Base-by-base conservation (phyloP, 805 yeast genomes). In the Kodamaea sagamina region DNA sequence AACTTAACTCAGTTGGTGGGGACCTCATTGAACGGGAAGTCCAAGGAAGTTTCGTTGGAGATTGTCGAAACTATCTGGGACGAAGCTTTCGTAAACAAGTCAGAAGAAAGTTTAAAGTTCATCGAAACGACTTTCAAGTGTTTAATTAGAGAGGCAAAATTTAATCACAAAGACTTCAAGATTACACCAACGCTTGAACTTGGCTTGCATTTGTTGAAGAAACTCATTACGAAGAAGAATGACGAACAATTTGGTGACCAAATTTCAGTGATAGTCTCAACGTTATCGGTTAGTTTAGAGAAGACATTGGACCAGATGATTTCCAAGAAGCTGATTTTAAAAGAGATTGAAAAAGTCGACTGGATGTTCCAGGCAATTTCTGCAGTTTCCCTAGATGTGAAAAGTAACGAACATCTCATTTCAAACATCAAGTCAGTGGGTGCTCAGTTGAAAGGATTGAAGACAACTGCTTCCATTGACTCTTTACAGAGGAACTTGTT, bases 361-460 rank as follows among this genome's bases (percentile, higher is more conserved):
- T 41, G 39, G 40, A 13, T 41, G 6, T 36, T 35, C 29, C 40
- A 35, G 9, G 39, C 44, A 2, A 26, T 40, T 19, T 15, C 29
- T 11, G 13, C 19, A 3, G 22, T 25, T n/a, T n/a, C n/a, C 18
- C 28, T 26, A 9, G 44, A 36, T 8, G 32, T n/a, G 32, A 27
- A 7, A 4, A 26, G 27, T 13, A 21, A 35, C n/a, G 13, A 16
- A 2, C 21, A 29, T 8, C 22, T 36, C 15, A 8, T 10, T 11
- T 5, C 18, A 13, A 25, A 22, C 24, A 21, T 41, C 22, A 41
- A 41, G 17, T 6, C 22, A 3, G 18, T 27, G 10, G 44, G 44
- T 4, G 16, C 19, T 13, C 19, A 29, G 18, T 29, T 29, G 34
- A 15, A 17, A 13, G 34, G 34, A 4, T 29, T 16, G 18, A 29